Percentiles rank a stretch among this genome's conserved stretches.
Conservation (phyloP, 352 stramenopile species). For the Halophytophthora batemanensis region DNA sequence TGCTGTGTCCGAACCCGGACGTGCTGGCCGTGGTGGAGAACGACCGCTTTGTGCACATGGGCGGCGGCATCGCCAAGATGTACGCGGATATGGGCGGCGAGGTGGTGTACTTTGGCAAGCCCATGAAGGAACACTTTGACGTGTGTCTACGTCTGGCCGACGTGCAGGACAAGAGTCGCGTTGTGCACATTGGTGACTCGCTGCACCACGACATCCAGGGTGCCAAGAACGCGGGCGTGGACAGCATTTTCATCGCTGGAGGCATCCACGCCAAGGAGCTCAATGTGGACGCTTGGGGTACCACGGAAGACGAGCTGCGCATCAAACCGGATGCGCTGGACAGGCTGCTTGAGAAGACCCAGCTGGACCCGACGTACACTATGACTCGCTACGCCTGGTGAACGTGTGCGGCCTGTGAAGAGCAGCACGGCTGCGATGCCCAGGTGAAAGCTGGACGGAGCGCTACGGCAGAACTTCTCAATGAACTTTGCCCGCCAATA, state of each 20-base stretch:
- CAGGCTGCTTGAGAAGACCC: conserved; percentile 18
- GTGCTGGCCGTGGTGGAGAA: conserved; percentile 68
- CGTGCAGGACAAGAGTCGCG: conserved; percentile 25
- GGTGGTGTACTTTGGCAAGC: conserved; percentile 85
- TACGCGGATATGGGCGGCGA: conserved; percentile 77
- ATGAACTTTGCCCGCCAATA: no score
- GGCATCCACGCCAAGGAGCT: conserved; percentile 58
- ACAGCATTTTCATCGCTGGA: conserved; percentile 56
- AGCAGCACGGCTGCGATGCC: background rate
- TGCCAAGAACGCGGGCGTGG: conserved; percentile 42
- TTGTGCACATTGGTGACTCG: conserved; percentile 67
- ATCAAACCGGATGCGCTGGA: conserved; percentile 26
- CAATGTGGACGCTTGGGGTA: conserved; percentile 25
- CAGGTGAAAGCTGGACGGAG: no score
- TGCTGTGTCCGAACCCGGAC: conserved; percentile 89
- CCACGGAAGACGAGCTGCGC: conserved; percentile 18
- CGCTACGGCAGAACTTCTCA: background rate
- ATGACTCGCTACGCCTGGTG: conserved; percentile 38
- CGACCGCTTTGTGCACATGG: conserved; percentile 53
- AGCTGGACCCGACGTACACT: conserved; percentile 26
- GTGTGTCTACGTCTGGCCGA: conserved; percentile 42
- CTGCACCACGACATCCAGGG: conserved; percentile 65
- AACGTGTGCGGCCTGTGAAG: background rate
- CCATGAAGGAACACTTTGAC: conserved; percentile 73
- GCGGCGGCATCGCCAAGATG: conserved; percentile 75